Conservation (phyloP, 1,284 basidiomycete genomes). For the Moesziomyces sp. region DNA sequence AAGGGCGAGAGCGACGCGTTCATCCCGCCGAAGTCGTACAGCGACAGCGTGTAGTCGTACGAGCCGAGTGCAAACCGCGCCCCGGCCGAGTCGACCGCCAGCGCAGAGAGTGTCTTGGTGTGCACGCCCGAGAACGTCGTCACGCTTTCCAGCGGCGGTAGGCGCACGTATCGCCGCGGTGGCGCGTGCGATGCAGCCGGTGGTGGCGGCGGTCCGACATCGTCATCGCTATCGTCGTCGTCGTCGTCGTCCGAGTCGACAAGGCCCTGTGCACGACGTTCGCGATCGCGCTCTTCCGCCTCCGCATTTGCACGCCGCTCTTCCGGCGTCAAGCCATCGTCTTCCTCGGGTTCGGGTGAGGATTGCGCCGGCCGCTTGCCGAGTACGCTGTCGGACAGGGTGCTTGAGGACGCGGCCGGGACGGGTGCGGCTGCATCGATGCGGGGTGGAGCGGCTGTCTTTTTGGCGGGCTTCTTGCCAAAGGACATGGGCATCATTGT, state of each 20-base stretch:
- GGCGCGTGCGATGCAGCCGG: neutral
- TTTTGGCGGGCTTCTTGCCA: conserved; percentile 34
- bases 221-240: conserved; percentile 8
- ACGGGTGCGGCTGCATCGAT: neutral
- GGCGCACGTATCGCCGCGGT: neutral
- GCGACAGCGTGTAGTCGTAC: conserved; percentile 95
- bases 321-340: conserved; percentile 57
- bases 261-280: conserved; percentile 20
- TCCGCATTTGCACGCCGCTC: conserved; percentile 46
- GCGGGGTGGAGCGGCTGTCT: neutral
- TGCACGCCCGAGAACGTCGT: conserved; percentile 83
- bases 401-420: neutral
- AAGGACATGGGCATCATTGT: conserved; percentile 64
- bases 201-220: conserved; percentile 33
- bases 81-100: conserved; percentile 91
- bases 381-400: conserved; percentile 4
- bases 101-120: conserved; percentile 87
- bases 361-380: conserved; percentile 12
- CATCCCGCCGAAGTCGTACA: conserved; percentile 99
- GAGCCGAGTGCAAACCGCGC: conserved; percentile 89
- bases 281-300: conserved; percentile 8
- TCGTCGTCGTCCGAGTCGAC: conserved; percentile 23
- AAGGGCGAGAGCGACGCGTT: conserved; percentile 85
- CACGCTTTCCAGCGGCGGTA: conserved; percentile 18
- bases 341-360: conserved; percentile 12